Percentiles rank a stretch among this genome's conserved stretches.
phyloP scores from a whole-genome alignment of 2,329 filamentous ascomycete genomes.

The Chalara sp. region DNA sequence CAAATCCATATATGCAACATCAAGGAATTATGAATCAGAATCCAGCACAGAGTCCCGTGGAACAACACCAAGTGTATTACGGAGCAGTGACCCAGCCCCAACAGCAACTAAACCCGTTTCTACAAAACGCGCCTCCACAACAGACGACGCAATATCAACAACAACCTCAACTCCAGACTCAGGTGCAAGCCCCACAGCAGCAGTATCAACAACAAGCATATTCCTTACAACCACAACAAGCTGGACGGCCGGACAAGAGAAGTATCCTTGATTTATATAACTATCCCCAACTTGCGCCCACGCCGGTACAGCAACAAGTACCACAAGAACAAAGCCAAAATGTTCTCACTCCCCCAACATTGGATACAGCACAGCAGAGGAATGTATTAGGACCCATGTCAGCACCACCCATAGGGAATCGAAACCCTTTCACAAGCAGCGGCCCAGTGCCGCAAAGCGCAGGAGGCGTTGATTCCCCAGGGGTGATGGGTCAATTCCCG shows the following conservation, averaged over 20 bases:
- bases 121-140: constrained; percentile 13
- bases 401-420: constrained; percentile 14
- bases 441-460: constrained; percentile 14
- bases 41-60: constrained; percentile 16
- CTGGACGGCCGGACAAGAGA: constrained; percentile 56
- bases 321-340: constrained; percentile 10
- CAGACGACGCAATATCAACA: constrained; percentile 6
- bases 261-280: constrained; percentile 73
- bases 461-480: constrained; percentile 18
- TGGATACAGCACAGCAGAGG: constrained; percentile 8
- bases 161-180: constrained; percentile 32
- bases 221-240: constrained; percentile 30
- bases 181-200: constrained; percentile 28
- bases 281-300: constrained; percentile 30
- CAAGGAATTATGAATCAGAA: constrained; percentile 8
- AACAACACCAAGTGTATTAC: constrained; percentile 27
- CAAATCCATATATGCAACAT: constrained; percentile 34
- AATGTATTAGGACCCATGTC: constrained; percentile 10
- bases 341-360: constrained; percentile 2
- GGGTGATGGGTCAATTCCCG: constrained; percentile 15
- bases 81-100: constrained; percentile 12
- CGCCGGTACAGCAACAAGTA: constrained; percentile 12
- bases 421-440: constrained; percentile 26
- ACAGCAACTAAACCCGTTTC: constrained; percentile 19
- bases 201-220: constrained; percentile 30